A percentile compares a stretch with the other conserved stretches of the same genome.
Evolutionary conservation across 2,329 filamentous ascomycete species (phyloP).

Genomic region (Cladophialophora chaetospira): DNA sequence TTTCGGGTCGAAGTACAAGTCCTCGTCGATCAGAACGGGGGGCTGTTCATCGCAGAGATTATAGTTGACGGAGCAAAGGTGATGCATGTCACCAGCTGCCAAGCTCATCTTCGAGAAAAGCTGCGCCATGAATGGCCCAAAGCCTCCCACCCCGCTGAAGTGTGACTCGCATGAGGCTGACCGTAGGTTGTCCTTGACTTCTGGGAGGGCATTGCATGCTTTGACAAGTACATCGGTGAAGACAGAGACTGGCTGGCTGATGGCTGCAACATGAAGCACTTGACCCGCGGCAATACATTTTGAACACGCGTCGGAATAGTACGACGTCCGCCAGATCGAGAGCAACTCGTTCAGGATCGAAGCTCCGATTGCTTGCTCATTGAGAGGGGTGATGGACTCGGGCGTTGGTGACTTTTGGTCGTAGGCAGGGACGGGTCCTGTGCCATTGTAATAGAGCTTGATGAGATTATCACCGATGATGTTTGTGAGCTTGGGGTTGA

Average conservation of each 20-base stretch:
- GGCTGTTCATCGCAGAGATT: constrained; percentile 25
- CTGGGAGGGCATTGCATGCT: constrained; percentile 26
- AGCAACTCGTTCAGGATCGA: constrained; percentile 29
- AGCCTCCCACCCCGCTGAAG: constrained; percentile 27
- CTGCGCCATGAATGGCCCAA: constrained; percentile 32
- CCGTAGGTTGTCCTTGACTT: constrained; percentile 23
- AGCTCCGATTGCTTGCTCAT: constrained; percentile 21
- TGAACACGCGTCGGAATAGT: constrained; percentile 29
- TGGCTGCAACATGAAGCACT: constrained; percentile 32
- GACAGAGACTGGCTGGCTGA: constrained; percentile 28
- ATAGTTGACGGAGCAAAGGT: constrained; percentile 24
- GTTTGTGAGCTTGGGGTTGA: constrained; percentile 33
- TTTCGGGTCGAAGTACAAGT: constrained; percentile 32
- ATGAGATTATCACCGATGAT: constrained; percentile 30
- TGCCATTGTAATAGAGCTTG: constrained; percentile 34
- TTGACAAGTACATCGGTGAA: constrained; percentile 31
- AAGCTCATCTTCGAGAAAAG: constrained; percentile 33
- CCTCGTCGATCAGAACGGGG: constrained; percentile 32
- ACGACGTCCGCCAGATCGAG: constrained; percentile 24
- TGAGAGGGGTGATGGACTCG: constrained; percentile 29
- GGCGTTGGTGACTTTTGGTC: constrained; percentile 30
- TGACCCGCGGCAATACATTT: constrained; percentile 32
- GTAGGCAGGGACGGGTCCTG: constrained; percentile 31
- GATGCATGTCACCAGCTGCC: constrained; percentile 31
- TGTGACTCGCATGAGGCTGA: constrained; percentile 29